Conservation (phyloP, 2,329 filamentous ascomycete genomes). For the Zymoseptoria tritici region DNA sequence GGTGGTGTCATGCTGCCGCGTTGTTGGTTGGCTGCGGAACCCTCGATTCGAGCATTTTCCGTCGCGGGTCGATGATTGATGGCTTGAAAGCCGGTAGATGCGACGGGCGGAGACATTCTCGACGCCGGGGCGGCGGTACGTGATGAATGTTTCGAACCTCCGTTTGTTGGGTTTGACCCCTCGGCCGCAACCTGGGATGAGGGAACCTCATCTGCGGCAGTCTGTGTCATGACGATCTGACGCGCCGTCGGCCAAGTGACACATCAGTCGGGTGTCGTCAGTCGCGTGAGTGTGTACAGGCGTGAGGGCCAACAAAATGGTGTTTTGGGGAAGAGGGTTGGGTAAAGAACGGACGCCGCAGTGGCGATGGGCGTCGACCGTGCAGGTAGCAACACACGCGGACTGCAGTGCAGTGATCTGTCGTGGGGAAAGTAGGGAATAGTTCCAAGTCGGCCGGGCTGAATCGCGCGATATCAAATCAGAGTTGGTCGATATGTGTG, state of each 20-base stretch:
- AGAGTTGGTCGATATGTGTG: background rate
- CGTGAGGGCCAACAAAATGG: background rate
- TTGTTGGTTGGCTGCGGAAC: constrained; percentile 10
- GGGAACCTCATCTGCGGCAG: constrained; percentile 12
- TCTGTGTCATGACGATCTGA: constrained; percentile 16
- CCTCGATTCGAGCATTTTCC: constrained; percentile 15
- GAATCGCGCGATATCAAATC: constrained; percentile 1
- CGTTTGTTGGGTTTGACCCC: constrained; percentile 7
- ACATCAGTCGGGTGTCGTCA: constrained; percentile 14
- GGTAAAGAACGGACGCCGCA: background rate
- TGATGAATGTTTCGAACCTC: constrained; percentile 9
- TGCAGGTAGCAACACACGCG: background rate
- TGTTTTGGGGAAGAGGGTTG: background rate
- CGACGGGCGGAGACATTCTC: constrained; percentile 8
- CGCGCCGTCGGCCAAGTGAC: constrained; percentile 7
- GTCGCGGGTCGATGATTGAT: constrained; percentile 18
- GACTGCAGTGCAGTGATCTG: background rate
- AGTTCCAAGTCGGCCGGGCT: background rate
- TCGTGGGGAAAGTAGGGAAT: background rate
- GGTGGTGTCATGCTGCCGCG: constrained; percentile 16
- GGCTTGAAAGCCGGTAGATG: constrained; percentile 17
- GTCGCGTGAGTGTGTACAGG: background rate
- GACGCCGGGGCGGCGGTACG: constrained; percentile 12
- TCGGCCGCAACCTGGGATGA: constrained; percentile 8
- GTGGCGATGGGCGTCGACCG: background rate